Percentiles rank a stretch among this genome's conserved stretches.
Evolutionary conservation across 2,329 filamentous ascomycete genomes (phyloP).

Genomic region (Colletotrichum salicis): DNA sequence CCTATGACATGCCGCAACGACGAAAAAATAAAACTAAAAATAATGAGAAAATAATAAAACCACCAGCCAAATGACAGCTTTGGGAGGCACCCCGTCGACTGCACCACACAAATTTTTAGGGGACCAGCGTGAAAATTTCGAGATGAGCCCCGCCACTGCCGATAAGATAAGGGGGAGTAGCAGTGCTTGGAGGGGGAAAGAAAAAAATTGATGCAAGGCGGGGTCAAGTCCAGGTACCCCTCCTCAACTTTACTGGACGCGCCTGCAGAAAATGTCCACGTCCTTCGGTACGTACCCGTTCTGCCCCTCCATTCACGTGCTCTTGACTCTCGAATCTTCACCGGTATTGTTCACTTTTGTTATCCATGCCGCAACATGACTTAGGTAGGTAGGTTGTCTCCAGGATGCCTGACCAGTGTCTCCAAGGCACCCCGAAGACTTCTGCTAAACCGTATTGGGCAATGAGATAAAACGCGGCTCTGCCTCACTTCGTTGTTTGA

Average conservation of each 20-base stretch:
- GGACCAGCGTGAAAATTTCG: slow-evolving; percentile 37
- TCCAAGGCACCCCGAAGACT: neutral
- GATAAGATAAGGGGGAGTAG: slow-evolving; percentile 35
- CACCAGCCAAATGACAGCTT: neutral
- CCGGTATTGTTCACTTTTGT: neutral
- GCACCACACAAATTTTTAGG: slow-evolving; percentile 32
- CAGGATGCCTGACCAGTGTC: neutral
- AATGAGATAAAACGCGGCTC: neutral
- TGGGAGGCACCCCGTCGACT: neutral
- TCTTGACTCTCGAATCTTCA: neutral
- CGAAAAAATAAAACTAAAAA: slow-evolving; percentile 14
- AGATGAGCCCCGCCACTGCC: slow-evolving; percentile 29
- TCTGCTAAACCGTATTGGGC: neutral
- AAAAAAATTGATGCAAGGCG: slow-evolving; percentile 32
- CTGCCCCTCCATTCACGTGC: slow-evolving; percentile 35
- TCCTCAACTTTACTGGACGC: neutral
- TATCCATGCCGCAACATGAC: neutral
- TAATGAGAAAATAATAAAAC: neutral
- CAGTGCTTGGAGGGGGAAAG: neutral
- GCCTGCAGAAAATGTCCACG: slow-evolving; percentile 3
- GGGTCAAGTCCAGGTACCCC: slow-evolving; percentile 31
- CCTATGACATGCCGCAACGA: slow-evolving; percentile 18
- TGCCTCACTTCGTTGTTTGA: neutral
- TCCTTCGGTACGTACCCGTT: slow-evolving; percentile 11
- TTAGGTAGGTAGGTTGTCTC: neutral